phyloP scores from a whole-genome alignment of 225 moss, liverwort and hornwort species.

The Physcomitrium patens region DNA sequence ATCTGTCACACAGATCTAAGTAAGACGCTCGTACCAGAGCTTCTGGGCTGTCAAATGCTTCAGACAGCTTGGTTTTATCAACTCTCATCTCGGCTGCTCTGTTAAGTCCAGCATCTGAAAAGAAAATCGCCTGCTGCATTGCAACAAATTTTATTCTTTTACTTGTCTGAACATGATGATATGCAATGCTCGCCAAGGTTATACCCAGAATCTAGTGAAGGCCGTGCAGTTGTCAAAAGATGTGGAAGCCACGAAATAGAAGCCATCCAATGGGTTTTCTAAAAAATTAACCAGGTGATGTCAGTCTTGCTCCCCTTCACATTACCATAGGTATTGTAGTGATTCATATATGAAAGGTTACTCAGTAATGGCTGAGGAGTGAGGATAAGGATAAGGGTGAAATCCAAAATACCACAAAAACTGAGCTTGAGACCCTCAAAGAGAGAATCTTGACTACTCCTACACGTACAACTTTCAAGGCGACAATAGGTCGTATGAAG shows the following conservation, averaged over 20 bases:
- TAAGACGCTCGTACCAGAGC: slow-evolving; percentile 50
- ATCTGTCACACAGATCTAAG: background rate
- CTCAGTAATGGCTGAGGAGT: background rate
- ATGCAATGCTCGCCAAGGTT: background rate
- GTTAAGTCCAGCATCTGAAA: slow-evolving; percentile 70
- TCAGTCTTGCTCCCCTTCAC: background rate
- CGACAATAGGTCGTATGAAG: background rate
- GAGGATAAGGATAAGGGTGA: slow-evolving; percentile 27
- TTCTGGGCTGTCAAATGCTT: slow-evolving; percentile 62
- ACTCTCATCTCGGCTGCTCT: slow-evolving; percentile 74
- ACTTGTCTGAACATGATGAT: background rate
- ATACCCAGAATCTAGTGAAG: background rate
- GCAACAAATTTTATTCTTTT: slow-evolving; percentile 15
- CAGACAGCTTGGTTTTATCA: slow-evolving; percentile 56
- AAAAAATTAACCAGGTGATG: background rate
- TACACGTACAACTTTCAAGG: slow-evolving; percentile 19
- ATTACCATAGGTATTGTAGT: background rate
- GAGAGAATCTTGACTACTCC: background rate
- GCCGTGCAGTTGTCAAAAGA: background rate
- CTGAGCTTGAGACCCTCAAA: slow-evolving; percentile 32
- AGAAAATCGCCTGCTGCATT: slow-evolving; percentile 62
- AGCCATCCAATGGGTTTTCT: background rate
- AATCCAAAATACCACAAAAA: slow-evolving; percentile 28
- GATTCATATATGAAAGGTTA: slow-evolving; percentile 25
- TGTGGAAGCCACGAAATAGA: background rate